phyloP scores from a whole-genome alignment of 495 filamentous ascomycete species.

The Daldinia caldariorum region DNA sequence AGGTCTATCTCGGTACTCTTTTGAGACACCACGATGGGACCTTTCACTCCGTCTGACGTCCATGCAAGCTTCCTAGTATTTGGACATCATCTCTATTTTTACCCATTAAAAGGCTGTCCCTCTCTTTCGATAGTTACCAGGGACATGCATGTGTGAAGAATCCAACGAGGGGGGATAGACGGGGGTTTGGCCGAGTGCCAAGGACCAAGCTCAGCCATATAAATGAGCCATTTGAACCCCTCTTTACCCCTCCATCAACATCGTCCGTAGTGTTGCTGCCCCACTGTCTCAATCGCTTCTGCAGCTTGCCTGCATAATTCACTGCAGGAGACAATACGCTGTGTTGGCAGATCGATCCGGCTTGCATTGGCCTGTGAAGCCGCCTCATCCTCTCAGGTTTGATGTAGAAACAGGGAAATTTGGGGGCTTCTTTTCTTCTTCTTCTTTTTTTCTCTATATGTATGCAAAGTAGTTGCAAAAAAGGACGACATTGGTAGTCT shows the following conservation, averaged over 20 bases:
- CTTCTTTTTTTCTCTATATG: neutral
- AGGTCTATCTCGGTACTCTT: slow-evolving; percentile 16
- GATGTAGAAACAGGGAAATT: slow-evolving; percentile 13
- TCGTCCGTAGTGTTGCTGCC: slow-evolving; percentile 35
- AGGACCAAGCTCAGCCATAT: slow-evolving; percentile 27
- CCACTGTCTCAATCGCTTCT: slow-evolving; percentile 45
- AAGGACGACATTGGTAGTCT: neutral
- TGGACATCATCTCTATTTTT: slow-evolving; percentile 38
- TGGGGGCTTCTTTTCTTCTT: neutral
- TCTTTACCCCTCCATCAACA: slow-evolving; percentile 50
- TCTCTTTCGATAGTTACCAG: slow-evolving; percentile 5
- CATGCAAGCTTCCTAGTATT: slow-evolving; percentile 21
- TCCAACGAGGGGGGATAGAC: slow-evolving; percentile 31
- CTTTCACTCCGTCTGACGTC: slow-evolving; percentile 15
- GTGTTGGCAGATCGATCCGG: slow-evolving; percentile 49
- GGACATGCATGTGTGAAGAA: slow-evolving; percentile 21
- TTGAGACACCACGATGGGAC: slow-evolving; percentile 17
- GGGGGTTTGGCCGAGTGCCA: slow-evolving; percentile 33
- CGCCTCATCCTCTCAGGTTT: slow-evolving; percentile 33
- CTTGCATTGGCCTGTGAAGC: slow-evolving; percentile 40
- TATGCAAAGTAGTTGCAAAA: slow-evolving; percentile 19
- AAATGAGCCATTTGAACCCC: slow-evolving; percentile 44
- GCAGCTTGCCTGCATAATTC: slow-evolving; percentile 44
- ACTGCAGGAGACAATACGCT: slow-evolving; percentile 48
- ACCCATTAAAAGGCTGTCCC: slow-evolving; percentile 25